These are phyloP conservation scores for Botrytis porri DNA, from an alignment of 2,329 filamentous ascomycete genomes.

Conservation along the genomic window DNA sequence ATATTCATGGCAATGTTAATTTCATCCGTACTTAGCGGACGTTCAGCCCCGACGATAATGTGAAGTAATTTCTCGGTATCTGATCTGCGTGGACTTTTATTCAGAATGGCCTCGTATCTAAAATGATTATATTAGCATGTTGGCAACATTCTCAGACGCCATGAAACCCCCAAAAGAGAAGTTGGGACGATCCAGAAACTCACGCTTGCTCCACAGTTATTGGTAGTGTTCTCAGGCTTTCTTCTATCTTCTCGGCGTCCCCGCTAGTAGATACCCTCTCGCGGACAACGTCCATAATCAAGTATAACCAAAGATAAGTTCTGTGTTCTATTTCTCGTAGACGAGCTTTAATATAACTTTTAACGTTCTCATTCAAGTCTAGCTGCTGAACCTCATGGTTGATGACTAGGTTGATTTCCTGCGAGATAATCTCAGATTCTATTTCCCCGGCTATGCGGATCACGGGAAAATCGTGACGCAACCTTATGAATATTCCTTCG, in stretches of 20 bases:
- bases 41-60: constrained; percentile 4
- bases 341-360: neutral
- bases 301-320: constrained; percentile 16
- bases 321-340: neutral
- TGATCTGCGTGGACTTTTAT: neutral
- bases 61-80: constrained; percentile 12
- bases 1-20: constrained; percentile 5
- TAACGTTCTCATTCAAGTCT: neutral
- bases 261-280: neutral
- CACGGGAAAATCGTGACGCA: neutral
- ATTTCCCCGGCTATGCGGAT: constrained; percentile 14
- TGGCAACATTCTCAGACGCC: neutral
- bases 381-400: neutral
- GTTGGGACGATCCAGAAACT: neutral
- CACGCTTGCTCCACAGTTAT: neutral
- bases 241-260: neutral
- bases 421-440: constrained; percentile 10
- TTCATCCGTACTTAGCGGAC: constrained; percentile 1
- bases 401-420: constrained; percentile 21
- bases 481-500: neutral
- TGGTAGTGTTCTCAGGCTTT: neutral
- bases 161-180: neutral
- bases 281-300: neutral
- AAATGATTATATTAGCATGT: neutral
- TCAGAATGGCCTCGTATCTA: constrained; percentile 10